These are phyloP conservation scores for Hypholoma sublateritium DNA, from an alignment of 768 basidiomycete species.

Conservation along the genomic window DNA sequence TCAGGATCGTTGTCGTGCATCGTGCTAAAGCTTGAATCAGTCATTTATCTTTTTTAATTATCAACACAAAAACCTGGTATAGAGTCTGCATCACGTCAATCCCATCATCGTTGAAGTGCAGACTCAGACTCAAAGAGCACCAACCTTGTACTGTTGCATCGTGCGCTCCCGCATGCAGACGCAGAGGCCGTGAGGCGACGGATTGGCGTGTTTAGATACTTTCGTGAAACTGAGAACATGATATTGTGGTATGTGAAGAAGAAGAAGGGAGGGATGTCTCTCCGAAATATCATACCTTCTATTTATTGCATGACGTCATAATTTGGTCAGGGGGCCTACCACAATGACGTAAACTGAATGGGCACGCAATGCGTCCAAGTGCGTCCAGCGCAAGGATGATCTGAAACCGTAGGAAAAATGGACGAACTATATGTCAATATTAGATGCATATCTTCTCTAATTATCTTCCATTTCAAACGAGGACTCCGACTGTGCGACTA, in stretches of 20 bases:
- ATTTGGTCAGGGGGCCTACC: neutral
- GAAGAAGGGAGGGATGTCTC: conserved; percentile 3
- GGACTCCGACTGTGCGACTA: too few relatives aligned
- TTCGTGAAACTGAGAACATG: conserved; percentile 16
- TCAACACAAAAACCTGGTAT: conserved; percentile 11
- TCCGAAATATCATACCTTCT: neutral
- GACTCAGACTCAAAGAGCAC: neutral
- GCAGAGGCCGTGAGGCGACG: conserved; percentile 1
- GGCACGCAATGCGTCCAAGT: neutral
- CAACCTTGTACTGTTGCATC: conserved; percentile 25
- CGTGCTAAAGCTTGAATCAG: conserved; percentile 32
- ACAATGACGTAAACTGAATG: neutral
- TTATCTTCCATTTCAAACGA: too few relatives aligned
- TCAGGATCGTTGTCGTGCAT: conserved; percentile 62
- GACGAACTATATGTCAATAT: too few relatives aligned
- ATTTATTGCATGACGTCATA: conserved; percentile 10
- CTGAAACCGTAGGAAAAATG: too few relatives aligned
- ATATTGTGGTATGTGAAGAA: conserved; percentile 1
- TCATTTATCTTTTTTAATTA: neutral
- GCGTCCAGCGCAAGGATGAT: too few relatives aligned
- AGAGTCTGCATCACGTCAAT: conserved; percentile 3
- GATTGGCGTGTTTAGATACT: conserved; percentile 1
- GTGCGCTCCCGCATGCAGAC: neutral
- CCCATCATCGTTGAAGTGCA: neutral
- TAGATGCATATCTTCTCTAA: too few relatives aligned